These are phyloP conservation scores for Daldinia decipiens DNA, from an alignment of 495 filamentous ascomycete genomes.

Conservation along the genomic window DNA sequence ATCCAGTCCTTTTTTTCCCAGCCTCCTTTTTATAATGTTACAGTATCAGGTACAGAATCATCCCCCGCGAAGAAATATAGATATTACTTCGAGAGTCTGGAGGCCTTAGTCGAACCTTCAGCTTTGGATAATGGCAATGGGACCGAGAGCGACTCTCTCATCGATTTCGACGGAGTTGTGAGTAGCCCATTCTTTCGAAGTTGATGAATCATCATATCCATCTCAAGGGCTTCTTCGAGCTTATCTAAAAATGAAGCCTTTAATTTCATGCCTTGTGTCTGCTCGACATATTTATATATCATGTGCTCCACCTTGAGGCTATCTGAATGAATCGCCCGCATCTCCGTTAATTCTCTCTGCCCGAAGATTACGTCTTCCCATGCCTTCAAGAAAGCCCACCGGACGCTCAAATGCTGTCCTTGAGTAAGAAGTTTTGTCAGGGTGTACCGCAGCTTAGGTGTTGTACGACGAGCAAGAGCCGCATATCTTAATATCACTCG, in stretches of 20 bases:
- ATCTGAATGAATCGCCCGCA: constrained; percentile 13
- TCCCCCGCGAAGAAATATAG: neutral
- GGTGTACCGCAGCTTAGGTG: constrained; percentile 37
- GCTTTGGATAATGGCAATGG: constrained; percentile 29
- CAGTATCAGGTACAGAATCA: neutral
- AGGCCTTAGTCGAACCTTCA: neutral
- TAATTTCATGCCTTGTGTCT: constrained; percentile 16
- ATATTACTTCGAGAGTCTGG: neutral
- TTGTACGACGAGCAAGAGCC: constrained; percentile 27
- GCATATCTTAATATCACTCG: constrained; percentile 55
- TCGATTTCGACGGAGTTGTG: constrained; percentile 6
- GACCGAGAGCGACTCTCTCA: constrained; percentile 28
- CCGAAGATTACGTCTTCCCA: constrained; percentile 46
- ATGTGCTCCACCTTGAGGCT: constrained; percentile 9
- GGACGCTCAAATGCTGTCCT: neutral
- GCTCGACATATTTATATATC: constrained; percentile 15
- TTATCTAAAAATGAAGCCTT: constrained; percentile 12
- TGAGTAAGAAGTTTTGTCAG: constrained; percentile 28
- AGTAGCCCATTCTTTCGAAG: constrained; percentile 12
- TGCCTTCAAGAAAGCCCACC: constrained; percentile 21
- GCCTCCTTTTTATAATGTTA: neutral
- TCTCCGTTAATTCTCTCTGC: constrained; percentile 25
- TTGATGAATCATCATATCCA: constrained; percentile 40
- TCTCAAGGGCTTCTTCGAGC: constrained; percentile 30
- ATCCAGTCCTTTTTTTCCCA: neutral